These are phyloP conservation scores for Epichloe sibirici DNA, from an alignment of 2,329 filamentous ascomycete species.

Conservation along the genomic window DNA sequence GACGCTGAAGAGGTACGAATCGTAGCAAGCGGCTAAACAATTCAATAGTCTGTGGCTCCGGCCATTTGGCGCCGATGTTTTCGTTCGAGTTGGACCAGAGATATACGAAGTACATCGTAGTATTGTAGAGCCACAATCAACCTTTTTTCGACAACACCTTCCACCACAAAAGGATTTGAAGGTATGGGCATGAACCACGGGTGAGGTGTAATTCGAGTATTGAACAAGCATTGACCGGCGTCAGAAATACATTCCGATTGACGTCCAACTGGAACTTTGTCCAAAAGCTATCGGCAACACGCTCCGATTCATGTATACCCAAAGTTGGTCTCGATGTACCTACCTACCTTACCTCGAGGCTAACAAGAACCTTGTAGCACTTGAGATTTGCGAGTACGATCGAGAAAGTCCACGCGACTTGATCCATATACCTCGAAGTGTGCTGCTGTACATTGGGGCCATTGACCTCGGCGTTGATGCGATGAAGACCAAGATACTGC, in stretches of 20 bases:
- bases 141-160: conserved; percentile 22
- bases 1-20: background rate
- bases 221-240: background rate
- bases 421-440: conserved; percentile 20
- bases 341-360: background rate
- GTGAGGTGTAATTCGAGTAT: background rate
- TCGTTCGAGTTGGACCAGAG: conserved; percentile 13
- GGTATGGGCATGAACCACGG: background rate
- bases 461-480: conserved; percentile 16
- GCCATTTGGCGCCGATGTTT: conserved; percentile 22
- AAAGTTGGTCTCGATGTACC: conserved; percentile 12
- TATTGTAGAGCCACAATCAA: conserved; percentile 20
- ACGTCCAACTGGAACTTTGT: conserved; percentile 14
- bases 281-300: conserved; percentile 17
- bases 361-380: background rate
- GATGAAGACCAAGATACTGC: conserved; percentile 17
- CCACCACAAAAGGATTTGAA: conserved; percentile 16
- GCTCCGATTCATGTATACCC: conserved; percentile 24
- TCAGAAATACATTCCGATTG: conserved; percentile 18
- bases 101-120: conserved; percentile 22
- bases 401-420: conserved; percentile 13
- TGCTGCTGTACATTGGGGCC: conserved; percentile 21
- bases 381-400: conserved; percentile 14
- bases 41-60: conserved; percentile 18
- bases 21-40: background rate